Evolutionary conservation across 805 yeast species (phyloP).

Genomic region (Ogataea pignaliae): DNA sequence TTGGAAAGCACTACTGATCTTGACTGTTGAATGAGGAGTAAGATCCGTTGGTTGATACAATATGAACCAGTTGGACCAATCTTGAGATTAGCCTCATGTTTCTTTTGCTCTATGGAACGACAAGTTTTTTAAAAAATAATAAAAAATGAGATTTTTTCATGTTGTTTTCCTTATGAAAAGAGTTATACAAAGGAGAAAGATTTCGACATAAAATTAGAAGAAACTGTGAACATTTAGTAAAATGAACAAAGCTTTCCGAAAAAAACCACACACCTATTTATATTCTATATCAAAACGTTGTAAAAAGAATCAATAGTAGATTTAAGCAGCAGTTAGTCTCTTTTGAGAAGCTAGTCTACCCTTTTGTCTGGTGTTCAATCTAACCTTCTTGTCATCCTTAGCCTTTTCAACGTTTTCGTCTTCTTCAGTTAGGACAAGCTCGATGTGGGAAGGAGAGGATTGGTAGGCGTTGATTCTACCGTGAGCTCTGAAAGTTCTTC

Average conservation of each 20-base stretch:
- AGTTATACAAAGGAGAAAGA: background rate
- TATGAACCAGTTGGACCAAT: too few species aligned
- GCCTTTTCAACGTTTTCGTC: constrained; percentile 94
- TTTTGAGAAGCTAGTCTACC: constrained; percentile 88
- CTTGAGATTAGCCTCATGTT: too few species aligned
- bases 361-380: constrained; percentile 86
- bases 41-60: too few species aligned
- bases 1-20: too few species aligned
- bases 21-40: too few species aligned
- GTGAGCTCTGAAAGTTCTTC: constrained; percentile 99
- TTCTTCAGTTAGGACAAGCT: constrained; percentile 92
- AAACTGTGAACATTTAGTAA: background rate
- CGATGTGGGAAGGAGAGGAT: constrained; percentile 98
- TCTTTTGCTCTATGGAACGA: too few species aligned
- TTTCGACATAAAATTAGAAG: background rate
- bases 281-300: constrained; percentile 1
- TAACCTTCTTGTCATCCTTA: constrained; percentile 44
- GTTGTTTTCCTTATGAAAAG: background rate
- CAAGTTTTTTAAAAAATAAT: background rate
- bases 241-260: too few species aligned
- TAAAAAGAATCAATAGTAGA: constrained; percentile 2
- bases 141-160: background rate
- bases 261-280: background rate
- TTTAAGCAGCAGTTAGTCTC: constrained; percentile 67
- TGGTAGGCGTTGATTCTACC: constrained; percentile 99